These are phyloP conservation scores for Diutina catenulata DNA, from an alignment of 1,139 yeast species.

Conservation along the genomic window DNA sequence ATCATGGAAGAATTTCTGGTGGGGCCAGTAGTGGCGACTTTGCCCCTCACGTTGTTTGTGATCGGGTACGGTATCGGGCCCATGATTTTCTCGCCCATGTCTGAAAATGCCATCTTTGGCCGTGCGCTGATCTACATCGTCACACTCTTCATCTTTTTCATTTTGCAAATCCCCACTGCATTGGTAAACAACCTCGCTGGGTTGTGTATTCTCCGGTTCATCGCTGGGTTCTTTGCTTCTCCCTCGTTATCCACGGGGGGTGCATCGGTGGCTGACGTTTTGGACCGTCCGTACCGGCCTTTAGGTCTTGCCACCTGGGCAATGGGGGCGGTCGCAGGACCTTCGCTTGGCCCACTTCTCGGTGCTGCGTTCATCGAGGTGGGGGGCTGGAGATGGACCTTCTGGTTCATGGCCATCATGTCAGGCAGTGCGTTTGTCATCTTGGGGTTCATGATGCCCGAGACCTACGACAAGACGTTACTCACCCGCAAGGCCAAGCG, in stretches of 20 bases:
- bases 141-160: slow-evolving; percentile 19
- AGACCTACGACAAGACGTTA: slow-evolving; percentile 36
- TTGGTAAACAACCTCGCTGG: slow-evolving; percentile 19
- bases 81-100: slow-evolving; percentile 40
- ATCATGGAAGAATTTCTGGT: slow-evolving; percentile 27
- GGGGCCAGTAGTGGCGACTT: slow-evolving; percentile 28
- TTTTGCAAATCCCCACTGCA: slow-evolving; percentile 26
- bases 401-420: slow-evolving; percentile 30
- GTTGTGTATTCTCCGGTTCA: slow-evolving; percentile 20
- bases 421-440: slow-evolving; percentile 22
- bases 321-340: slow-evolving; percentile 30
- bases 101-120: slow-evolving; percentile 43
- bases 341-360: slow-evolving; percentile 22
- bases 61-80: slow-evolving; percentile 51
- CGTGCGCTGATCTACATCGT: slow-evolving; percentile 29
- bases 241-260: slow-evolving; percentile 27
- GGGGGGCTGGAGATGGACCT: slow-evolving; percentile 21
- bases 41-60: slow-evolving; percentile 31
- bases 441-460: slow-evolving; percentile 32
- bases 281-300: slow-evolving; percentile 17
- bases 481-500: slow-evolving; percentile 35
- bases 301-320: slow-evolving; percentile 22
- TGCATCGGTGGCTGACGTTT: slow-evolving; percentile 11
- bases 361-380: slow-evolving; percentile 29
- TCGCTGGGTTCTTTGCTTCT: slow-evolving; percentile 18